Base-by-base conservation (phyloP, 2,329 filamentous ascomycete species). In the Aspergillus sp. region DNA sequence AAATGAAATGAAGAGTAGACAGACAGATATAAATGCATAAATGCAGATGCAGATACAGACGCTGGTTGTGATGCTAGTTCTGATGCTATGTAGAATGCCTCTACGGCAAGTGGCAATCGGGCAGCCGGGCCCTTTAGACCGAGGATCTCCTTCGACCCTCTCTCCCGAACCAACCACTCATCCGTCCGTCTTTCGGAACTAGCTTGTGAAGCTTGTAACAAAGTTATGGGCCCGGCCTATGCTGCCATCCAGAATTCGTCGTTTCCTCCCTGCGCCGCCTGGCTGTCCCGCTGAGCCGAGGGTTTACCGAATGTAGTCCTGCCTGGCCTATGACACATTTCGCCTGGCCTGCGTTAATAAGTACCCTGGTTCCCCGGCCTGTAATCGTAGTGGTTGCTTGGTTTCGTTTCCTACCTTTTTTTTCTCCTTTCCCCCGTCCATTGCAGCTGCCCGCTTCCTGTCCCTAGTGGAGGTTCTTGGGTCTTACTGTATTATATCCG, bases 101-200 rank as follows among this genome's bases (percentile, higher is more conserved):
- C n/a, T 3, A 26, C 7, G 13, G 7, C 11, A n/a, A 30, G 20
- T 8, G 14, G 10, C 19, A 25, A 31, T 8, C 11, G 10, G 30
- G 14, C 16, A 8, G 16, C 33, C 16, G n/a, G 20, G 39, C 42
- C 55, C 55, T 49, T 58, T 58, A 53, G 55, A 56, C 55, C 55
- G 55, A 58, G 55, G 55, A 58, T 56, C 53, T 22, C 10, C 19
- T 22, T 54, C 43, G 52, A 56, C 58, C 55, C 55, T 56, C 51
- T 57, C 46, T 58, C 41, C 55, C 55, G 54, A 58, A 47, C 44
- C 45, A 43, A 42, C 40, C 40, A 41, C 47, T 49, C 45, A 49
- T 44, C 42, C 16, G 36, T 43, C 44, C 44, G 44, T 39, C 35
- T 37, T 43, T 49, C 49, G 44, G 51, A 45, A 43, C 34, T 45